Base-by-base conservation (phyloP, 176 grass and related monocot species). In the Eleusine coracana region DNA sequence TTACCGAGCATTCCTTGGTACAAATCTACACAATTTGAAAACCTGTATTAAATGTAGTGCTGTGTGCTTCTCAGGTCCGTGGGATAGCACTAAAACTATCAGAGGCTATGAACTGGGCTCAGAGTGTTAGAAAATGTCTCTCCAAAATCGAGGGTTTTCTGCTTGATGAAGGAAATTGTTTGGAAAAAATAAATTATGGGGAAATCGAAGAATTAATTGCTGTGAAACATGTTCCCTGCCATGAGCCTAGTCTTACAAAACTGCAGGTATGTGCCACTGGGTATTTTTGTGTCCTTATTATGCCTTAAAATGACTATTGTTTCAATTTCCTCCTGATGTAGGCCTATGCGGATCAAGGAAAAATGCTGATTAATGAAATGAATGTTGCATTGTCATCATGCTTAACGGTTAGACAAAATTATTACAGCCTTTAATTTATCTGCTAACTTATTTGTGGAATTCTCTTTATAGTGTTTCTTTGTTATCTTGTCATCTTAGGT, bases 131-230 rank as follows among this genome's bases (percentile, higher is more conserved):
- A 86, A 87, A 67, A 39, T 92, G 83, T 68, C 40, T 91, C 49
- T 87, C 86, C 71, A 91, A 89, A 94, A 90, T 94, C 46, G 77
- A 88, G 70, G 58, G 80, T 37, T 89, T 70, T 56, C 45, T 81
- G 37, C 62, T 71, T 68, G 59, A 6, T 62, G 66, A 88, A 86
- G 62, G 81, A 14, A 82, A 59, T 37, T 75, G 76, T 73, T 85
- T 61, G 0, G 86, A 92, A 52, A 97, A 91, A 91, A 82, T 94
- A 78, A 65, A 78, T 77, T 91, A 92, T 68, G 54, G 18, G 72
- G 95, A 97, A 58, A 79, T 97, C 10, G 45, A 91, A 83, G 79
- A 91, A 74, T 87, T 97, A 81, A 77, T 91, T 62, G 78, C 76
- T 87, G 71, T 82, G 70, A 82, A 80, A 83, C 73, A 83, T 58